Conservation (phyloP, 2,329 filamentous ascomycete genomes). For the Emergomyces orientalis region DNA sequence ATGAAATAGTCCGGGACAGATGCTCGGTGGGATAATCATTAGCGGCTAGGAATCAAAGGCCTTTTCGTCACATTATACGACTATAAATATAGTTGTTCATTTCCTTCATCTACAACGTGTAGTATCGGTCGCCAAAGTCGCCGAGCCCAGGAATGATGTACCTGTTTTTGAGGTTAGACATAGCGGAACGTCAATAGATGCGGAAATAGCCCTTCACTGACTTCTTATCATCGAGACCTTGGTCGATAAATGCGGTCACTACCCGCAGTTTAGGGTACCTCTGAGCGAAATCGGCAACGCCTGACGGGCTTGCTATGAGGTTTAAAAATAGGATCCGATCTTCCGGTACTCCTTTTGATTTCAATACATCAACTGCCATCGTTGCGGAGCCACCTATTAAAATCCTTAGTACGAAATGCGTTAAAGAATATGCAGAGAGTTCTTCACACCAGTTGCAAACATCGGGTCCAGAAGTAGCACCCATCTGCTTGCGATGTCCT, state of each 20-base stretch:
- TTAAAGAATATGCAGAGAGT: not conserved
- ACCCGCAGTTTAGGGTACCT: constrained; percentile 84
- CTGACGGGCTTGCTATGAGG: constrained; percentile 92
- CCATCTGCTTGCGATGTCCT: constrained; percentile 88
- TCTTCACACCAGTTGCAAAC: constrained; percentile 80
- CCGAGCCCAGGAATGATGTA: constrained; percentile 92
- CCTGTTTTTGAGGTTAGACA: constrained; percentile 42
- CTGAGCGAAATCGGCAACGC: constrained; percentile 77
- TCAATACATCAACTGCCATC: constrained; percentile 92
- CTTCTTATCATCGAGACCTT: constrained; percentile 97
- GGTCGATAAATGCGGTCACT: constrained; percentile 90
- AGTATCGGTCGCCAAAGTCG: constrained; percentile 93
- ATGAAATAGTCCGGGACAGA: not conserved
- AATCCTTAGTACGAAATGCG: not conserved
- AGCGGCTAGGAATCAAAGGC: not conserved
- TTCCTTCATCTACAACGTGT: constrained; percentile 58
- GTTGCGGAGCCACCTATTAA: constrained; percentile 76
- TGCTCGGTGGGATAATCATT: not conserved
- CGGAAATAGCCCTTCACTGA: constrained; percentile 33
- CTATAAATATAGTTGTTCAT: not conserved
- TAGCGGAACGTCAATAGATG: not conserved
- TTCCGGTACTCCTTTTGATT: constrained; percentile 81
- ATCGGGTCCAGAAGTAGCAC: constrained; percentile 94
- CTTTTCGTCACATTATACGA: not conserved
- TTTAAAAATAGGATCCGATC: constrained; percentile 95